These are phyloP conservation scores for Ustilago vetiveriae DNA, from an alignment of 1,284 basidiomycete genomes.

Conservation along the genomic window DNA sequence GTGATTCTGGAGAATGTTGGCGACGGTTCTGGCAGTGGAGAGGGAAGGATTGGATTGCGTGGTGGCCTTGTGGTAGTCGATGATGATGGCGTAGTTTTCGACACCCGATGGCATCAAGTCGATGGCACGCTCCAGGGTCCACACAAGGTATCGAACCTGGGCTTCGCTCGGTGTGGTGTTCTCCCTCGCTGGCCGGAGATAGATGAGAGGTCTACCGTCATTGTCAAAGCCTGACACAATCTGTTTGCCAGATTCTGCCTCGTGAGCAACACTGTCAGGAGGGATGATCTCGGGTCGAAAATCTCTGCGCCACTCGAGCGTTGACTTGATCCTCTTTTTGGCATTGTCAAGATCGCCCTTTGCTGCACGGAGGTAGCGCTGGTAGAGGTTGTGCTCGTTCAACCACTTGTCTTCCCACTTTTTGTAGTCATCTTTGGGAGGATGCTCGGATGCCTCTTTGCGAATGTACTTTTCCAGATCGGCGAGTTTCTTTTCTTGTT, in stretches of 20 bases:
- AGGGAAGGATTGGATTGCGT: slow-evolving; percentile 55
- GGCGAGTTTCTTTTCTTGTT: slow-evolving; percentile 30
- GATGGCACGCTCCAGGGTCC: slow-evolving; percentile 60
- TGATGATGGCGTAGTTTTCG: slow-evolving; percentile 57
- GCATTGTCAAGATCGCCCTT: slow-evolving; percentile 60
- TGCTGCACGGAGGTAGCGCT: slow-evolving; percentile 59
- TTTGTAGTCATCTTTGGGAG: slow-evolving; percentile 45
- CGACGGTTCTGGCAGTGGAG: slow-evolving; percentile 45
- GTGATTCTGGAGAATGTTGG: slow-evolving; percentile 84
- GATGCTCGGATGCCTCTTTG: slow-evolving; percentile 2
- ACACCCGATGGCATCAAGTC: slow-evolving; percentile 59
- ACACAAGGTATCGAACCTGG: slow-evolving; percentile 64
- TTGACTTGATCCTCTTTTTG: slow-evolving; percentile 58
- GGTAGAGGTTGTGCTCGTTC: slow-evolving; percentile 43
- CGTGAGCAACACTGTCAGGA: slow-evolving; percentile 52
- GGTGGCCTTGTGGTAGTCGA: slow-evolving; percentile 57
- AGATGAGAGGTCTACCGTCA: slow-evolving; percentile 58
- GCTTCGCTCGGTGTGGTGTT: slow-evolving; percentile 58
- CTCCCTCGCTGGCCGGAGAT: slow-evolving; percentile 62
- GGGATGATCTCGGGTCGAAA: slow-evolving; percentile 63
- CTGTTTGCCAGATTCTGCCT: slow-evolving; percentile 63
- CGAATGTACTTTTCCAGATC: slow-evolving; percentile 33
- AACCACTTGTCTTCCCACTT: slow-evolving; percentile 54
- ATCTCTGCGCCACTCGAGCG: slow-evolving; percentile 61
- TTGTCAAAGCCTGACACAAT: slow-evolving; percentile 62